Evolutionary conservation across 768 basidiomycete species (phyloP), one percentile per base, ranked within the genome.

Genomic region (Pleurotus tuber-regium): DNA sequence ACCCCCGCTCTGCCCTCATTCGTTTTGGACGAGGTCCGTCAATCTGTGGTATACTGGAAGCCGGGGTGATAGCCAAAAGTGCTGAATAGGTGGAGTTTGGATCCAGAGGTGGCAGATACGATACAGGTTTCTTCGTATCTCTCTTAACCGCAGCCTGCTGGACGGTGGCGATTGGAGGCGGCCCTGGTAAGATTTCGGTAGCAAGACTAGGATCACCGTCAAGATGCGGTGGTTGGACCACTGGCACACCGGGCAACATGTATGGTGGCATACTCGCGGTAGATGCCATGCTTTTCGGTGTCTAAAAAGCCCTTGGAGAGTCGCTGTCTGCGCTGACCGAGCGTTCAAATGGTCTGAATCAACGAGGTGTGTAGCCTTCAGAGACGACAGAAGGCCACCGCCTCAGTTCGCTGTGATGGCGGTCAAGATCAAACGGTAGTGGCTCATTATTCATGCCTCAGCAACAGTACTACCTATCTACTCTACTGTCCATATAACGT

Each of bases 181-280:
- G 91, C 21, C 89, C 90, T 63, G 91, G 91, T 61, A 93, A 79
- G 72, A 93, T 87, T 78, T 92, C 91, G 54, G 91, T 93, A 56
- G 92, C 90, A 61, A 92, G 78, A 57, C 80, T 76, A 51, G 86
- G 71, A 76, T 93, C 89, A 59, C 88, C 85, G 66, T 90, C 89
- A 51, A 90, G 81, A 70, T 91, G 87, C 60, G 84, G 72, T 60
- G 88, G 89, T 65, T 89, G 90, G 62, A 80, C 72, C 57, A 86
- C 80, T 52, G 83, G 75, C 55, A 86, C 86, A 66, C 84, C 83
- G 68, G 83, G 82, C 63, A 84, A 72, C 76, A 89, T 71, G 70
- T 82, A 90, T 59, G 78, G 80, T 59, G 88, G 85, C 65, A 84
- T 70, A 68, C 75, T 79, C 61, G 84, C 82, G 68, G 84, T 83